Evolutionary conservation across 345 rosid species (phyloP), one percentile per base, ranked within the genome.

Genomic region (Brassica cretica): DNA sequence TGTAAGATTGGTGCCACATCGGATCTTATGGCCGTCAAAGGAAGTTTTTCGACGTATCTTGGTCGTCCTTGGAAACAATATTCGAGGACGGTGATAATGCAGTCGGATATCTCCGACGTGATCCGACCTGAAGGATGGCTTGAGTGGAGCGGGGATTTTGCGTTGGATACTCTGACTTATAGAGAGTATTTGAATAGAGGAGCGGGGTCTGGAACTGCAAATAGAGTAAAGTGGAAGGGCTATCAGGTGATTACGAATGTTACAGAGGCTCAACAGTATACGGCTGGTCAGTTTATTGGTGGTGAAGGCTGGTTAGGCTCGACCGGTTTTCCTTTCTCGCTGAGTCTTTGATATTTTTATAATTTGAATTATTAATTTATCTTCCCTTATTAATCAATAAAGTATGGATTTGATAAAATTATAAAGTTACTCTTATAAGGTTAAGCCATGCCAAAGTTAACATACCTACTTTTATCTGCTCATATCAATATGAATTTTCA

Each of bases 61-160:
- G 97, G 97, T 9, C 80, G 97, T 72, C 97, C 97, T 1, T 92
- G 93, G 97, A 89, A 83, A 75, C 10, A 0, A 51, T 83, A 88
- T 37, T 92, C 97, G 4, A 82, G 90, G 64, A 90, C 97, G 0
- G 80, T 92, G 18, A 53, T 92, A 25, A 90, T 89, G 92, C 90
- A 85, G 24, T 79, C 89, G 11, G 82, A 55, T 0, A 87, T 90
- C 11, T 87, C 89, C 15, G 81, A 88, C 49, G 70, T 92, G 39
- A 85, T 90, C 49, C 16, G 84, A 25, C 89, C 93, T 2, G 90
- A 80, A 4, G 95, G 97, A 8, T 90, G 93, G 95, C 82, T 6
- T 46, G 84, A 79, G 63, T 92, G 97, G 93, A 33, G 75, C 6
- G 91, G 92, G 16, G 41, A 62, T 58, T 92, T 92, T 44, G 95